Evolutionary conservation across 192 early-diverging fungal genomes (phyloP), one percentile per base, ranked within the genome.

Genomic region (Diversispora epigaea): DNA sequence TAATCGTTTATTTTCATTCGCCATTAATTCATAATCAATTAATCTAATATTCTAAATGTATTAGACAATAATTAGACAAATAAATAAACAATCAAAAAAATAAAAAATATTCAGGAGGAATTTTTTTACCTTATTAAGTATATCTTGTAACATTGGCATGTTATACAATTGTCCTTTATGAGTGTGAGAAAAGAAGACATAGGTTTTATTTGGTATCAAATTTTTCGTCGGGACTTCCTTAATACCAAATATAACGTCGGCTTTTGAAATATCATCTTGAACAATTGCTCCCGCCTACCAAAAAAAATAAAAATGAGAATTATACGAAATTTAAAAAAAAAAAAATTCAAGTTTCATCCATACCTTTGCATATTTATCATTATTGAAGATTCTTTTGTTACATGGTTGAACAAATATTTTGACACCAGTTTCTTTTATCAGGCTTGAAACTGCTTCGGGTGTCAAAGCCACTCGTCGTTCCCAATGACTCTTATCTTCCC

Each of bases 401-500:
- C 91, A 92, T 14, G 97, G 97, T 77, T 99, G 97, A 55, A 99
- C 92, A 75, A 93, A 83, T 3, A 99, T 91, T 46, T 83, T 87
- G 19, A 91, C 89, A 14, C 94, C 92, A 25, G 90, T 92, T 69
- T 97, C 94, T 44, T 90, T 84, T 62, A 96, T 93, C 52, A 99
- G 84, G 54, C 86, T 82, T 58, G 91, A 87, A 77, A 99, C 89
- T 40, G 93, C 91, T 10, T 90, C 88, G 12, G 97, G 97, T 8
- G 93, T 91, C 41, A 99, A 82, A 19, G 97, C 90, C 15, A 93
- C 94, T 3, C 97, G 90, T 2, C 97, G 87, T 78, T 99, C 97
- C 97, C 97, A 99, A 41, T 92, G 85, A 84, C 96, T 96, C 84
- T 99, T 99, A 86, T 92, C 92, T 82, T 99, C 97, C 57, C 95